These are phyloP conservation scores for Penicillium occitanis DNA, from an alignment of 2,329 filamentous ascomycete species.

Conservation along the genomic window DNA sequence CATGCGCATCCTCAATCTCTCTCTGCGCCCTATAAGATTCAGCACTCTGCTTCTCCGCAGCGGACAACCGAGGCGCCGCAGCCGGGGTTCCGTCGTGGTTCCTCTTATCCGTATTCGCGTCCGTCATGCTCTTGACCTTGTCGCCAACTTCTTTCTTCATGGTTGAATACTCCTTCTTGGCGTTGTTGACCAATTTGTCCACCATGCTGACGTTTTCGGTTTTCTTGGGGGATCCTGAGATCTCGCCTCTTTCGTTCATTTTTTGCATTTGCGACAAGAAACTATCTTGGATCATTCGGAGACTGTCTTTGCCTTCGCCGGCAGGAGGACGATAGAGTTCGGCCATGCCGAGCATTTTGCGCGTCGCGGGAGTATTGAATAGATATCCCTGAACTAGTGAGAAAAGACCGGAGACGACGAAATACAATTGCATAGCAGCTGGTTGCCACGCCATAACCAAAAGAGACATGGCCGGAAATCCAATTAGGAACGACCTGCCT, in stretches of 20 bases:
- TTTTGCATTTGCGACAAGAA: slow-evolving; percentile 17
- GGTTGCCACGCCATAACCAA: slow-evolving; percentile 57
- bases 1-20: slow-evolving; percentile 16
- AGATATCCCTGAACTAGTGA: slow-evolving; percentile 47
- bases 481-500: slow-evolving; percentile 39
- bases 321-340: background rate
- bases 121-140: slow-evolving; percentile 27
- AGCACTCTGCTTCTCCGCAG: slow-evolving; percentile 13
- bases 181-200: slow-evolving; percentile 37
- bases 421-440: slow-evolving; percentile 63
- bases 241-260: slow-evolving; percentile 13
- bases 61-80: slow-evolving; percentile 16
- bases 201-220: slow-evolving; percentile 29
- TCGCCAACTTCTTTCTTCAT: slow-evolving; percentile 28
- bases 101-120: slow-evolving; percentile 27
- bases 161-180: slow-evolving; percentile 31
- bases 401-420: slow-evolving; percentile 48
- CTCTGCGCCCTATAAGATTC: slow-evolving; percentile 13
- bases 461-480: slow-evolving; percentile 56
- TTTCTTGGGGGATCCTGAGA: slow-evolving; percentile 15
- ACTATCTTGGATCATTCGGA: slow-evolving; percentile 12
- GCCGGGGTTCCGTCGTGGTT: slow-evolving; percentile 25
- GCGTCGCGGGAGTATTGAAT: slow-evolving; percentile 41
- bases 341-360: slow-evolving; percentile 30
- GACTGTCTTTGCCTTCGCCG: slow-evolving; percentile 8